Percentiles rank a stretch among this genome's conserved stretches.
Evolutionary conservation across 225 moss, liverwort and hornwort genomes (phyloP).

Genomic region (Polytrichum formosum): DNA sequence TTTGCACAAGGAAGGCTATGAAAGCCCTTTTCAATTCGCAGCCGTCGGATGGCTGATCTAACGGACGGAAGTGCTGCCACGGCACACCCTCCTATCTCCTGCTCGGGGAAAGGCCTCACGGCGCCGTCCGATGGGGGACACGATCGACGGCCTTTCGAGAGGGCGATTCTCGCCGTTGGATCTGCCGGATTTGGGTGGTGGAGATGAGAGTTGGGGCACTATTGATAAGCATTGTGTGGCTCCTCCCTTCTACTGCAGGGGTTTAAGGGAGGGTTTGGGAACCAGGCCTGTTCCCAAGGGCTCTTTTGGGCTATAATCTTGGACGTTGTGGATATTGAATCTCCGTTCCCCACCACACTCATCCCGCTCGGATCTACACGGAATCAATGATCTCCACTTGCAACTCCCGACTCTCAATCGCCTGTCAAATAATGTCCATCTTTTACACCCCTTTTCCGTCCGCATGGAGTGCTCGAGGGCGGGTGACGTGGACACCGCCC

Average conservation of each 20-base stretch:
- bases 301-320: too few relatives aligned
- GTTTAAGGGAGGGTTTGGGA: slow-evolving; percentile 2
- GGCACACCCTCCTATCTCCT: background rate
- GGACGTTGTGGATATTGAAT: too few relatives aligned
- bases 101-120: background rate
- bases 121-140: background rate
- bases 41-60: too few relatives aligned
- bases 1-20: background rate
- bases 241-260: slow-evolving; percentile 18
- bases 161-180: background rate
- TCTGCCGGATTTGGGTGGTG: background rate
- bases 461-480: too few relatives aligned
- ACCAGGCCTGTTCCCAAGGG: background rate
- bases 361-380: too few relatives aligned
- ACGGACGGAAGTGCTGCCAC: background rate
- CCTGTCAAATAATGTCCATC: too few relatives aligned
- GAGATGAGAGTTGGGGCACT: background rate
- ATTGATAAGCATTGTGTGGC: slow-evolving; percentile 67
- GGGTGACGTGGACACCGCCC: too few relatives aligned
- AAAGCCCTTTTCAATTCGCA: too few relatives aligned
- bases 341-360: too few relatives aligned
- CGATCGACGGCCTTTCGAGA: background rate
- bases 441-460: too few relatives aligned
- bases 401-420: too few relatives aligned
- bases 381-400: too few relatives aligned